Percentiles rank a stretch among this genome's conserved stretches.
Evolutionary conservation across 1,284 basidiomycete species (phyloP).

Genomic region (Cronartium ribicola): DNA sequence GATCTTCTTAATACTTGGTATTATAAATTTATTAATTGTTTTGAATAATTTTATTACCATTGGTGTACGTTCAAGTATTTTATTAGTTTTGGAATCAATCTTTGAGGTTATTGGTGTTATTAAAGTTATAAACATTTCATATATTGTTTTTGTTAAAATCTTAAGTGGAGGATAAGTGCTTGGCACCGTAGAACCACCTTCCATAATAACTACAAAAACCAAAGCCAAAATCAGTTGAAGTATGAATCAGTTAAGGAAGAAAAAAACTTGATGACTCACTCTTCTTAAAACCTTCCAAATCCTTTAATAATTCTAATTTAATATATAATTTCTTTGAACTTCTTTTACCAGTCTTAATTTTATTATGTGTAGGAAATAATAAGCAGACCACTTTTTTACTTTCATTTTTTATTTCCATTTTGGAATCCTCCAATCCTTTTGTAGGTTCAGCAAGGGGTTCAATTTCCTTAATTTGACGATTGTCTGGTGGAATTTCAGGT

Average conservation of each 20-base stretch:
- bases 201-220: too few species aligned
- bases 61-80: background rate
- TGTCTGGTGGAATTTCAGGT: background rate
- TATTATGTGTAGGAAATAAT: too few species aligned
- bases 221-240: background rate
- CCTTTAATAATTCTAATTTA: background rate
- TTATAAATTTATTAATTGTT: background rate
- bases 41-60: background rate
- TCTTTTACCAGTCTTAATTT: background rate
- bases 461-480: background rate
- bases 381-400: slow-evolving; percentile 6
- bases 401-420: background rate
- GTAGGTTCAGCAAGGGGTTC: background rate
- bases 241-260: background rate
- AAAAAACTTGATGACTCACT: background rate
- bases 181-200: too few species aligned
- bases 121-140: background rate
- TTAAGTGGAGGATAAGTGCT: background rate
- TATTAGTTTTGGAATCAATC: background rate
- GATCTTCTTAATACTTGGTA: background rate
- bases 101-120: background rate
- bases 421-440: background rate
- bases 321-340: slow-evolving; percentile 6
- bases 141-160: background rate
- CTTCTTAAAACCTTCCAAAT: slow-evolving; percentile 7